These are phyloP conservation scores for Fagopyrum esculentum DNA, from an alignment of 148 eudicot species.

Conservation along the genomic window DNA sequence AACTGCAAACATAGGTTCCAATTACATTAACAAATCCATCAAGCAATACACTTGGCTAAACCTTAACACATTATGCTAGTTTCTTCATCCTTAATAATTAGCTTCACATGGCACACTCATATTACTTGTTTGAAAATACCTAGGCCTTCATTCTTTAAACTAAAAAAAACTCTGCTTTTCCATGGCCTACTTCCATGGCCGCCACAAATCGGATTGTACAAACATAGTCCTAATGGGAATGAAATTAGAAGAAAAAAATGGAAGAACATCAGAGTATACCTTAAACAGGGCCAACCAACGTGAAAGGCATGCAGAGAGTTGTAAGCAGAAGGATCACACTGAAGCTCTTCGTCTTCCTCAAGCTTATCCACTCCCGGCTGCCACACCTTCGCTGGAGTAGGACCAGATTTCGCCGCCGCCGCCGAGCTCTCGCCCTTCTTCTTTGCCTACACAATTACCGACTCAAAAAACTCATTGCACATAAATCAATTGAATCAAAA, in stretches of 20 bases:
- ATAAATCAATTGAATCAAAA: not conserved
- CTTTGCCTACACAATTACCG: slow-evolving; percentile 28
- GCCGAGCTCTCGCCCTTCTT: slow-evolving; percentile 51
- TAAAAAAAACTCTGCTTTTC: not conserved
- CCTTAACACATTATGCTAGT: not conserved
- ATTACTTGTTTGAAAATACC: not conserved
- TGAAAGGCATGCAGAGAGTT: slow-evolving; percentile 89
- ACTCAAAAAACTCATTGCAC: not conserved
- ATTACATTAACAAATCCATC: not conserved
- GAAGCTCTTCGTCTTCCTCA: slow-evolving; percentile 87
- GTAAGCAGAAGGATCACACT: slow-evolving; percentile 85
- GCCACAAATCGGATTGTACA: too few relatives aligned
- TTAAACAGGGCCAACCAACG: slow-evolving; percentile 94
- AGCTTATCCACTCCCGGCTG: slow-evolving; percentile 78
- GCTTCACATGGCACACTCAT: too few relatives aligned
- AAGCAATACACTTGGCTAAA: not conserved
- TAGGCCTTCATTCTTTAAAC: not conserved
- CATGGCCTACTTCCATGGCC: too few relatives aligned
- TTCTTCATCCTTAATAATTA: not conserved
- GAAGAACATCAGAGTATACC: slow-evolving; percentile 27
- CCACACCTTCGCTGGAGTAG: slow-evolving; percentile 71
- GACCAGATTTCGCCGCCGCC: slow-evolving; percentile 14
- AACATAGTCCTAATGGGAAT: not conserved
- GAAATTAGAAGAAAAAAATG: too few relatives aligned
- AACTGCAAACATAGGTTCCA: slow-evolving; percentile 40